Conservation (phyloP, 2,329 filamentous ascomycete genomes). For the Xylariaceae sp. region DNA sequence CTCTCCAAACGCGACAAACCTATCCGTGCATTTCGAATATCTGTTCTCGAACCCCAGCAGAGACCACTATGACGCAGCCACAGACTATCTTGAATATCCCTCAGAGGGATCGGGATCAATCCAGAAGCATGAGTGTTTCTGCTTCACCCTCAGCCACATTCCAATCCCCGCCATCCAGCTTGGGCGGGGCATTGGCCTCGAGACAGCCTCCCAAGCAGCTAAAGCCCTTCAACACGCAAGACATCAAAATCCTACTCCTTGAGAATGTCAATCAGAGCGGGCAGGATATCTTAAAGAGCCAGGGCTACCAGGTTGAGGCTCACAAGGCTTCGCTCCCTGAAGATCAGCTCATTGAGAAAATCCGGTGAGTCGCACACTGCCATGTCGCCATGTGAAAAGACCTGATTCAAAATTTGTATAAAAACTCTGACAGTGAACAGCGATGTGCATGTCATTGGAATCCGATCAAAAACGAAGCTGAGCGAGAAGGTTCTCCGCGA, state of each 20-base stretch:
- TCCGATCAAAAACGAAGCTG: slow-evolving; percentile 96
- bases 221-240: slow-evolving; percentile 92
- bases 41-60: slow-evolving; percentile 2
- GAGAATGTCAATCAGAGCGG: slow-evolving; percentile 96
- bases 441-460: slow-evolving; percentile 95
- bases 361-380: slow-evolving; percentile 56
- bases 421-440: slow-evolving; percentile 40
- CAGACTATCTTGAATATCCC: slow-evolving; percentile 45
- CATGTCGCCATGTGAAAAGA: not conserved
- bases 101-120: slow-evolving; percentile 36
- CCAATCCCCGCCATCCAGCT: slow-evolving; percentile 67
- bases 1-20: no score
- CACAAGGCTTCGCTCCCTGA: slow-evolving; percentile 87
- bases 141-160: slow-evolving; percentile 73
- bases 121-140: slow-evolving; percentile 63
- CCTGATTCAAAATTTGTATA: not conserved
- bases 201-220: slow-evolving; percentile 64
- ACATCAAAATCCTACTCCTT: slow-evolving; percentile 92
- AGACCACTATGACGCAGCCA: slow-evolving; percentile 39
- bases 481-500: slow-evolving; percentile 78
- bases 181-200: slow-evolving; percentile 41
- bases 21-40: no score
- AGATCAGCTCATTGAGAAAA: slow-evolving; percentile 94
- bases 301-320: slow-evolving; percentile 95
- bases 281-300: slow-evolving; percentile 71